Evolutionary conservation across 2,329 filamentous ascomycete genomes (phyloP), one percentile per base, ranked within the genome.

Genomic region (Monilinia laxa): DNA sequence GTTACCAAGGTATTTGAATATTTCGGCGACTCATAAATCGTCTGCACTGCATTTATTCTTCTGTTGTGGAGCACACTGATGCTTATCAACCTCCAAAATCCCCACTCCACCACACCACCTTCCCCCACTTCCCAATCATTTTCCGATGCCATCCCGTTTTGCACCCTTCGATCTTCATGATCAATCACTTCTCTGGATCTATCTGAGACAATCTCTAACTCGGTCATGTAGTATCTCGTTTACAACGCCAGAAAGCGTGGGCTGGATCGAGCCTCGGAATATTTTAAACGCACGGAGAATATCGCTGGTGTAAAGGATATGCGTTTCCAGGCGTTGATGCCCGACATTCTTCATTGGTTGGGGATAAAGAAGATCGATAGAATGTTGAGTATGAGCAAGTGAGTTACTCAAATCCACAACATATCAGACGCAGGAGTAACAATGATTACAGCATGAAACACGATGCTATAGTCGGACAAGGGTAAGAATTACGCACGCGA

Each of bases 311-410:
- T 98, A 71, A 96, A 97, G 78, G 90, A 88, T 73, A 98, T 98
- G 94, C 89, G 95, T 51, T 98, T 98, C 84, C 95, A 98, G 81
- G 94, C 94, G 38, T 83, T 99, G 65, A 98, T 98, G 95, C 94
- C 95, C 45, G 93, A 97, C 77, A 96, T 98, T 71, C 84, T 98
- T 64, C 95, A 98, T 80, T 98, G 95, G 95, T 86, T 99, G 40
- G 95, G 95, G 69, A 97, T 99, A 76, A 95, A 91, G 77, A 98
- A 98, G 84, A 98, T 99, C 76, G 95, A 99, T 78, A 86, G 93
- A 68, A 99, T 98, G 95, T 82, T 97, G 73, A 96, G 92, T 81
- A 98, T 98, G 95, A 96, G 92, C 80, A 96, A 98, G 75, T 77
- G 66, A 71, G 75, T 73, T 38, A 16, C 45, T 62, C 25, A 42